Evolutionary conservation across 2,329 filamentous ascomycete species (phyloP).

Genomic region (Tothia fuscella): DNA sequence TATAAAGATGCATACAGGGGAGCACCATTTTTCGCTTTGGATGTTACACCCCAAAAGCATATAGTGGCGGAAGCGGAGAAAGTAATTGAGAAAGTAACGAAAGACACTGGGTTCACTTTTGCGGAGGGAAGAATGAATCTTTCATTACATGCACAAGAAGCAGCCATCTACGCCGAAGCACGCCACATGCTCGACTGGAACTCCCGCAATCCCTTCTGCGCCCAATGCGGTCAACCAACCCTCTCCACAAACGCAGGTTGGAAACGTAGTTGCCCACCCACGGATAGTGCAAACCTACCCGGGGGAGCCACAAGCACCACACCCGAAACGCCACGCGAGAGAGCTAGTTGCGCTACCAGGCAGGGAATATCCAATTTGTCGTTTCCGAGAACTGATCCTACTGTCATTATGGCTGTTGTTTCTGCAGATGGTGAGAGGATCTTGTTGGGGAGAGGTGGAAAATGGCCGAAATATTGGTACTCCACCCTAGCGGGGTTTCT

Average conservation of each 20-base stretch:
- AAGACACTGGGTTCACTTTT: constrained; percentile 53
- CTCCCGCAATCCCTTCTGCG: constrained; percentile 80
- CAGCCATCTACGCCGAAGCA: constrained; percentile 81
- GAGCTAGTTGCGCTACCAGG: constrained; percentile 66
- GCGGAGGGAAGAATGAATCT: constrained; percentile 53
- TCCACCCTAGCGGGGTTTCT: constrained; percentile 58
- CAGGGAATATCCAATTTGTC: constrained; percentile 79
- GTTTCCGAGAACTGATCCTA: constrained; percentile 88
- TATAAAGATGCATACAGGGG: constrained; percentile 63
- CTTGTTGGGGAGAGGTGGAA: constrained; percentile 72
- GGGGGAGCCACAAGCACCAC: constrained; percentile 27
- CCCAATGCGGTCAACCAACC: constrained; percentile 72
- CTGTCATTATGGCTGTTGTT: constrained; percentile 88
- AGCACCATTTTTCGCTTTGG: constrained; percentile 77
- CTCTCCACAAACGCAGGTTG: constrained; percentile 68
- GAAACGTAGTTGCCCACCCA: constrained; percentile 67
- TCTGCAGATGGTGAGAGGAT: constrained; percentile 65
- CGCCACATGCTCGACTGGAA: constrained; percentile 92
- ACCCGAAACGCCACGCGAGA: constrained; percentile 33
- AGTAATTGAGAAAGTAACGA: constrained; percentile 46
- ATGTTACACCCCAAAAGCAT: constrained; percentile 62
- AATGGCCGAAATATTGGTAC: constrained; percentile 79
- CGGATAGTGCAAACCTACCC: constrained; percentile 41
- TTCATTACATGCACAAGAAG: constrained; percentile 53
- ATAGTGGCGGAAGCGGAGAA: constrained; percentile 50